These are phyloP conservation scores for Acanthochlamys bracteata DNA, from an alignment of 106 monocot species.

Conservation along the genomic window DNA sequence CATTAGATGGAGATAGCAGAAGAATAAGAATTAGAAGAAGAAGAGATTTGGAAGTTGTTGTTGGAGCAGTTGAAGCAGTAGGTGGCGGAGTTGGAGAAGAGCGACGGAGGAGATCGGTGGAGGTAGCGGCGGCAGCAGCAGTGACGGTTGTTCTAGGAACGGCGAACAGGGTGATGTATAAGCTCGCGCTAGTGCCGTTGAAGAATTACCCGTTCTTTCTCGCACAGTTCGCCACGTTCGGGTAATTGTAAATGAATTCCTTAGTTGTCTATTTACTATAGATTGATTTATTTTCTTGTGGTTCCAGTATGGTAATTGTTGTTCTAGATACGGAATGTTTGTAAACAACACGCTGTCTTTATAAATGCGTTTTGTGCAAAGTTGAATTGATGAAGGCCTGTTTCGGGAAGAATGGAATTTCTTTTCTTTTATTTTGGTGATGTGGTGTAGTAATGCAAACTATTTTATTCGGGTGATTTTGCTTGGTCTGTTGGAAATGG, in stretches of 20 bases:
- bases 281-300: neutral
- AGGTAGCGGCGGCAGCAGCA: conserved; percentile 53
- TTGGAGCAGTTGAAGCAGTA: conserved; percentile 23
- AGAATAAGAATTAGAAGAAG: conserved; percentile 3
- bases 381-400: no score
- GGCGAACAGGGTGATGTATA: conserved; percentile 75
- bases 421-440: no score
- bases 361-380: no score
- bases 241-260: conserved; percentile 22
- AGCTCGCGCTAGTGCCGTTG: conserved; percentile 83
- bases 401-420: no score
- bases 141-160: conserved; percentile 63
- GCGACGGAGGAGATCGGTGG: conserved; percentile 22
- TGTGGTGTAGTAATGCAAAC: no score
- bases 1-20: neutral
- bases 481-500: no score
- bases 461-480: no score
- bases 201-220: conserved; percentile 91
- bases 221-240: conserved; percentile 87
- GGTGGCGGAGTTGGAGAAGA: conserved; percentile 21
- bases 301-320: neutral
- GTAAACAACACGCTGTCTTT: no score
- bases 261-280: neutral
- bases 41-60: conserved; percentile 5
- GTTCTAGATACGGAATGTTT: no score